Evolutionary conservation across 202 grass and related monocot species (phyloP).

Genomic region (Miscanthus sacchariflorus): DNA sequence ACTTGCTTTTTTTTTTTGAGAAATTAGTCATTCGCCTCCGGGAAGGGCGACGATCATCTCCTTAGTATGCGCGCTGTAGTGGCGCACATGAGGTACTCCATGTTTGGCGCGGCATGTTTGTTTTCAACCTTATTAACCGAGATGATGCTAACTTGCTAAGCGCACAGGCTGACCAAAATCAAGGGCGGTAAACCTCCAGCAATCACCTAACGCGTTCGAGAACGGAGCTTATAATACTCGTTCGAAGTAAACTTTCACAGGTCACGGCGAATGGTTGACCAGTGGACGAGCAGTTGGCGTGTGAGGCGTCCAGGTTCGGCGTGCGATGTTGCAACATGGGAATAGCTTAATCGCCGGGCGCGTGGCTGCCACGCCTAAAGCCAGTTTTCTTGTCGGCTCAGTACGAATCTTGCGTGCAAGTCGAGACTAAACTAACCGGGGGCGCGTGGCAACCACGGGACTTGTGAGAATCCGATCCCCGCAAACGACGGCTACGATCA

Average conservation of each 20-base stretch:
- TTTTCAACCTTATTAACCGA: background rate
- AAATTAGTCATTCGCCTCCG: too few relatives aligned
- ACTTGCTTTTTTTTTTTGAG: too few relatives aligned
- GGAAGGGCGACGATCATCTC: too few relatives aligned
- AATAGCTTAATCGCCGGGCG: slow-evolving; percentile 45
- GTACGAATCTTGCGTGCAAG: slow-evolving; percentile 11
- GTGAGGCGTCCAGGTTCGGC: slow-evolving; percentile 7
- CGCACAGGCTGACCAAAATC: background rate
- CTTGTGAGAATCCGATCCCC: background rate
- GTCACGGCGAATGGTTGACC: background rate
- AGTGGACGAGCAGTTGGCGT: background rate
- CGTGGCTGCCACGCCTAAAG: slow-evolving; percentile 38
- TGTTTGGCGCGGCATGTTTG: too few relatives aligned
- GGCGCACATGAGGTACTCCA: too few relatives aligned
- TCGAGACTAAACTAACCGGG: slow-evolving; percentile 34
- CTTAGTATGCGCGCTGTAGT: too few relatives aligned
- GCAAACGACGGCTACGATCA: background rate
- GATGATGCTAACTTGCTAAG: background rate
- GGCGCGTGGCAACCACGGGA: slow-evolving; percentile 57
- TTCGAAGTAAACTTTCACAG: background rate
- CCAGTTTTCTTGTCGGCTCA: background rate
- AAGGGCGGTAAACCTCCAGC: background rate
- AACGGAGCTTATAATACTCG: slow-evolving; percentile 25
- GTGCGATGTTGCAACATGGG: background rate
- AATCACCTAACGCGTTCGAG: background rate